A percentile compares a stretch with the other conserved stretches of the same genome.
phyloP scores from a whole-genome alignment of 768 basidiomycete genomes.

The Phanerodontia chrysosporium region DNA sequence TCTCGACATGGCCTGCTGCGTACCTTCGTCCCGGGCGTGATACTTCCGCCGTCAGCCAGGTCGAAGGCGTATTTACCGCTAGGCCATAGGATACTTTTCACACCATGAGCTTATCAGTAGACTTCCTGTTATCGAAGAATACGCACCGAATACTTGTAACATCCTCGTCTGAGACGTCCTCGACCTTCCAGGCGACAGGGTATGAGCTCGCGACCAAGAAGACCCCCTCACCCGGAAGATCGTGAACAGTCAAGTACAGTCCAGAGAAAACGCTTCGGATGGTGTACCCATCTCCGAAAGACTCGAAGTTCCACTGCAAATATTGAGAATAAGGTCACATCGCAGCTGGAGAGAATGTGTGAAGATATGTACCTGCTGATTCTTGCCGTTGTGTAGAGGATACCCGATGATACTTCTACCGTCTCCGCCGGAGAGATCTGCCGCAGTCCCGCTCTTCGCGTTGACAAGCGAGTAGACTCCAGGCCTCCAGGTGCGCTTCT shows the following conservation, averaged over 20 bases:
- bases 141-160: constrained; percentile 16
- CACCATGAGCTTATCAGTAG: neutral
- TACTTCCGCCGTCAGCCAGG: constrained; percentile 19
- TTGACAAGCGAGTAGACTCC: constrained; percentile 24
- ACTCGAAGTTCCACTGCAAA: constrained; percentile 22
- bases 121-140: neutral
- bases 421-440: constrained; percentile 23
- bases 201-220: constrained; percentile 21
- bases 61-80: constrained; percentile 18
- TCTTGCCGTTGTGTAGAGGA: constrained; percentile 18
- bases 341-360: too few species aligned
- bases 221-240: constrained; percentile 11
- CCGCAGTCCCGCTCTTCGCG: constrained; percentile 19
- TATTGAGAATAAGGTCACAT: too few species aligned
- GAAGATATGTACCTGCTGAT: constrained; percentile 22
- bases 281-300: constrained; percentile 22
- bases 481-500: constrained; percentile 6
- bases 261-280: constrained; percentile 16
- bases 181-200: constrained; percentile 21
- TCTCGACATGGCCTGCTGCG: neutral
- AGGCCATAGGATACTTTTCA: constrained; percentile 24
- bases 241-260: constrained; percentile 19
- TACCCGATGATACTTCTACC: constrained; percentile 21
- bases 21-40: constrained; percentile 19
- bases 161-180: constrained; percentile 14